Percentiles rank a stretch among this genome's conserved stretches.
These are phyloP conservation scores for Spiraea crenata DNA, from an alignment of 331 rosid species.

Conservation along the genomic window DNA sequence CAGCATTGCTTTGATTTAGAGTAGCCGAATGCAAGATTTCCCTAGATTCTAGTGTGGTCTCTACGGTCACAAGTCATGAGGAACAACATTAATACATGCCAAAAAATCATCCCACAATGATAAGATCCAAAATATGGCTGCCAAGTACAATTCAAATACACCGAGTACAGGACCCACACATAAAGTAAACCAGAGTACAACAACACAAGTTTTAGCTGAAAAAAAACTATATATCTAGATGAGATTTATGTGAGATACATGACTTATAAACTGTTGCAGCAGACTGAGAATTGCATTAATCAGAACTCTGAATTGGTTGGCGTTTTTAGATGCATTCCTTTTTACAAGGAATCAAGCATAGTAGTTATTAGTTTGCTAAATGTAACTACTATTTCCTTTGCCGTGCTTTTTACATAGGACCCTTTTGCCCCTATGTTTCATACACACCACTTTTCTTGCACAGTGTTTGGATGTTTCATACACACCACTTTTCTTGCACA, in stretches of 20 bases:
- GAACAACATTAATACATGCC: background rate
- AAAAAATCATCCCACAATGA: constrained; percentile 15
- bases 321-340: constrained; percentile 41
- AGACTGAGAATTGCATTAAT: constrained; percentile 32
- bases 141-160: constrained; percentile 24
- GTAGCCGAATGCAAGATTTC: background rate
- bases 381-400: no score
- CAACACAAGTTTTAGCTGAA: constrained; percentile 31
- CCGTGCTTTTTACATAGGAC: no score
- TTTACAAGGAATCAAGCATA: no score
- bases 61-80: background rate
- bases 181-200: constrained; percentile 23
- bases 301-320: constrained; percentile 37
- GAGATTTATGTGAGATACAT: constrained; percentile 25
- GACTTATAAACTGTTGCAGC: constrained; percentile 30
- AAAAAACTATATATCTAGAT: no score
- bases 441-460: no score
- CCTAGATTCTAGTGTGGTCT: background rate
- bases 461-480: no score
- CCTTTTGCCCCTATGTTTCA: no score
- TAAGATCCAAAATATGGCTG: constrained; percentile 26
- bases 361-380: no score
- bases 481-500: no score
- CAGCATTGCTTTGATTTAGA: background rate
- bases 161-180: constrained; percentile 31